phyloP scores from a whole-genome alignment of 2,329 filamentous ascomycete species.

The Mollisia scopiformis region DNA sequence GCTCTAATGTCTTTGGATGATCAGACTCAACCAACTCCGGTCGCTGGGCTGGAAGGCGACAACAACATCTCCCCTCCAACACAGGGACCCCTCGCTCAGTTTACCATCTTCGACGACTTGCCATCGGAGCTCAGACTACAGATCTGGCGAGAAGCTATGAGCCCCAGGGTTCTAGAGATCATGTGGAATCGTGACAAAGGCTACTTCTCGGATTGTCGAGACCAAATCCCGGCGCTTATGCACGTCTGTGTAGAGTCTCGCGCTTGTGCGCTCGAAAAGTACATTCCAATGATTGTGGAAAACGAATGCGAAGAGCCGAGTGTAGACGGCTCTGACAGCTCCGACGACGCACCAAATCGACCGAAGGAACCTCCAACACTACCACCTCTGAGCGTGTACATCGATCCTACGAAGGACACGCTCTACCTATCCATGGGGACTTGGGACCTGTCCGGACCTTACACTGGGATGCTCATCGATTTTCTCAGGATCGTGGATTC shows the following conservation, averaged over 20 bases:
- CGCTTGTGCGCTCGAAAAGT: neutral
- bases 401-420: neutral
- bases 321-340: neutral
- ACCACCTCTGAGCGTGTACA: neutral
- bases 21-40: too few relatives aligned
- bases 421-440: neutral
- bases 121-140: conserved; percentile 30
- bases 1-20: too few relatives aligned
- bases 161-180: neutral
- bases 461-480: neutral
- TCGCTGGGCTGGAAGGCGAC: too few relatives aligned
- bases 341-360: neutral
- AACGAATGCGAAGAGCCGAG: neutral
- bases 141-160: conserved; percentile 18
- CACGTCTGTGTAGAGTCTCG: neutral
- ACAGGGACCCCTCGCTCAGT: conserved; percentile 11
- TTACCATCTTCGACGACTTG: conserved; percentile 24
- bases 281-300: neutral
- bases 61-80: too few relatives aligned
- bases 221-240: neutral
- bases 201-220: neutral
- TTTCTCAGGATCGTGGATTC: neutral
- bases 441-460: neutral
- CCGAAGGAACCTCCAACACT: neutral
- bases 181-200: neutral